A percentile compares a stretch with the other conserved stretches of the same genome.
phyloP scores from a whole-genome alignment of 805 yeast species.

The Gaillardinia entomophila region DNA sequence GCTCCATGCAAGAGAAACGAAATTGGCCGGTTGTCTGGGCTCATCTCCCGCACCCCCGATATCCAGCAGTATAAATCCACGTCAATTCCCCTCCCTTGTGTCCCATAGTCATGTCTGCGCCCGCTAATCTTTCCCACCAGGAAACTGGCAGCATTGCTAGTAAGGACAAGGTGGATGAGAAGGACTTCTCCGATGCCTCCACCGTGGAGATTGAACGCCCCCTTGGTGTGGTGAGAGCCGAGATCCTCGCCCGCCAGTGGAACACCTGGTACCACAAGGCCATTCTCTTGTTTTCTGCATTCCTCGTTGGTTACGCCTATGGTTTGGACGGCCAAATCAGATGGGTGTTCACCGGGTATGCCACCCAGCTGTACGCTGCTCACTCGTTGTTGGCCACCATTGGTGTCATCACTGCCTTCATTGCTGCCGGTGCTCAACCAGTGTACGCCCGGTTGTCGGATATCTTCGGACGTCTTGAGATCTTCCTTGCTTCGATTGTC shows the following conservation, averaged over 20 bases:
- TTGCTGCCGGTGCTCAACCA: constrained; percentile 64
- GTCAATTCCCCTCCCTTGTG: too few species aligned
- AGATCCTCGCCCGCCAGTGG: constrained; percentile 49
- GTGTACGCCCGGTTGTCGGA: constrained; percentile 60
- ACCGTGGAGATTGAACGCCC: constrained; percentile 13
- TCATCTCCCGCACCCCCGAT: too few species aligned
- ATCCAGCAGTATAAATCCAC: too few species aligned
- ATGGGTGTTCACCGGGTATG: constrained; percentile 45
- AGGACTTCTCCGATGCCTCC: not conserved
- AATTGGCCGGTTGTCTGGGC: too few species aligned
- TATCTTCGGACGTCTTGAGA: constrained; percentile 58
- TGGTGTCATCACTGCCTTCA: constrained; percentile 51
- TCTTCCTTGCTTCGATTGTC: constrained; percentile 42
- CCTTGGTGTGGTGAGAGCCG: constrained; percentile 52
- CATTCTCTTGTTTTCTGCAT: constrained; percentile 42
- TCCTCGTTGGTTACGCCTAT: constrained; percentile 53
- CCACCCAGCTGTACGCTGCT: constrained; percentile 46
- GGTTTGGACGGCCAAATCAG: constrained; percentile 53
- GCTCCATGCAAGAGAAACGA: too few species aligned
- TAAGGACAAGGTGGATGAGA: too few species aligned
- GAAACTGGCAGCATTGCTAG: too few species aligned
- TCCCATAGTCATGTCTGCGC: too few species aligned
- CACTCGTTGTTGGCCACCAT: constrained; percentile 59
- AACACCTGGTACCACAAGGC: constrained; percentile 26
- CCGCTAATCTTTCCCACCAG: too few species aligned